Base-by-base conservation (phyloP, 345 rosid genomes). In the Ceriops decandra region DNA sequence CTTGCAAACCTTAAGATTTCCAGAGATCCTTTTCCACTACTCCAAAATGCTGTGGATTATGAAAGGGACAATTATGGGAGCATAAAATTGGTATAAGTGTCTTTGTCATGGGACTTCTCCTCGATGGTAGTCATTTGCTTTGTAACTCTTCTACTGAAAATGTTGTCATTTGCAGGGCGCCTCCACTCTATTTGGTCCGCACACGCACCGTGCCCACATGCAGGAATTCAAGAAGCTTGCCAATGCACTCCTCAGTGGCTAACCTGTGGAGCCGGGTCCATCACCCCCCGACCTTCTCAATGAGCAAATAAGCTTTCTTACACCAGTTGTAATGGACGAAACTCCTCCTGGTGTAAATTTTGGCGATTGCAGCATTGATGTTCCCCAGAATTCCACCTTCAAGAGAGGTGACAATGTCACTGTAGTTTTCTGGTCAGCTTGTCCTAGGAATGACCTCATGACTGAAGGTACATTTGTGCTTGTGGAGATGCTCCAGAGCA, bases 401-500 rank as follows among this genome's bases (percentile, higher is more conserved):
- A 85, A 82, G 83, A 83, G 80, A 71, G 98, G 92, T 7, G 85
- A 76, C 80, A 81, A 1, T 7, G 98, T 90, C 70, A 79, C 82
- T 11, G 96, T 88, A 33, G 83, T 85, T 60, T 95, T 92, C 83
- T 88, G 89, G 92, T 86, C 98, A n/a, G 96, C 90, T 66, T 95
- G 97, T 77, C 99, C 97, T 7, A 82, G 98, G 80, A 95, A 92
- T 70, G 98, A 95, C 80, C 84, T 90, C 26, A 77, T 95, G 91
- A 86, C 91, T 0, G 98, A 92, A 80, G 99, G 99, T 17, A 95
- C 98, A 69, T 92, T 90, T 70, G 72, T 92, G 19, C 86, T 95
- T 52, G 97, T 92, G 65, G 99, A 95, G 83, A 82, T 66, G 42
- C 85, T 90, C 76, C 87, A 81, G 46, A 88, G 84, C 38, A 79